Conservation (phyloP, 75 land plant genomes). For the Adiantum capillusveneris region DNA sequence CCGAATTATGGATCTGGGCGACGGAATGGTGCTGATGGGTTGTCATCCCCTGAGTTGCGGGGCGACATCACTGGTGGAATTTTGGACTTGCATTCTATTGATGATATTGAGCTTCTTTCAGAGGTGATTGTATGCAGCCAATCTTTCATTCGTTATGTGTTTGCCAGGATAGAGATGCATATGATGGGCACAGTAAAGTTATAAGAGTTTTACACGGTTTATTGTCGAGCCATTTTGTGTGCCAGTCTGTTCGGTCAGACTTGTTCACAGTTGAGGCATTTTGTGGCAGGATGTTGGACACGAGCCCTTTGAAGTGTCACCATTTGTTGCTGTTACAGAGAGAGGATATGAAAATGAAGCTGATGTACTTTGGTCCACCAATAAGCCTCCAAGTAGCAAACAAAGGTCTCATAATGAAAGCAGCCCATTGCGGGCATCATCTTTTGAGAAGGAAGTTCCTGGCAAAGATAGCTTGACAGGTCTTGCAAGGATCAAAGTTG, state of each 20-base stretch:
- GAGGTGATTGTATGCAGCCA: constrained; percentile 42
- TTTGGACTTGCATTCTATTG: constrained; percentile 88
- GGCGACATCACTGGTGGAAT: constrained; percentile 97
- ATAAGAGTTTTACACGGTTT: too few relatives aligned
- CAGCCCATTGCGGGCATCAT: constrained; percentile 20
- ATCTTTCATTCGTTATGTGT: not conserved
- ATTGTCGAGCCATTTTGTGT: too few relatives aligned
- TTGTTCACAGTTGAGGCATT: too few relatives aligned
- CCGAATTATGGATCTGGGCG: constrained; percentile 13
- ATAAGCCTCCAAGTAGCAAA: constrained; percentile 30
- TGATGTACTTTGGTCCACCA: constrained; percentile 15
- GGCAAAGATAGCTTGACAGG: constrained; percentile 37
- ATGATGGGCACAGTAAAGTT: too few relatives aligned
- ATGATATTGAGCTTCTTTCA: constrained; percentile 83
- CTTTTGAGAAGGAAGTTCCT: constrained; percentile 49
- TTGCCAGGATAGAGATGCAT: not conserved
- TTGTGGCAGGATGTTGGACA: too few relatives aligned
- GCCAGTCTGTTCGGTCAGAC: too few relatives aligned
- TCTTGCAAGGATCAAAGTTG: constrained; percentile 97
- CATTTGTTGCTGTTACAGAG: constrained; percentile 49
- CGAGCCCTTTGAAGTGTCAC: constrained; percentile 95
- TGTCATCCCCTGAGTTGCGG: constrained; percentile 81
- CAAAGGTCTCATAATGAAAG: constrained; percentile 33
- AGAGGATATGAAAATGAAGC: constrained; percentile 54
- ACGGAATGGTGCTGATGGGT: constrained; percentile 40